Base-by-base conservation (phyloP, 2,329 filamentous ascomycete genomes). In the Orbilia blumenaviensis region DNA sequence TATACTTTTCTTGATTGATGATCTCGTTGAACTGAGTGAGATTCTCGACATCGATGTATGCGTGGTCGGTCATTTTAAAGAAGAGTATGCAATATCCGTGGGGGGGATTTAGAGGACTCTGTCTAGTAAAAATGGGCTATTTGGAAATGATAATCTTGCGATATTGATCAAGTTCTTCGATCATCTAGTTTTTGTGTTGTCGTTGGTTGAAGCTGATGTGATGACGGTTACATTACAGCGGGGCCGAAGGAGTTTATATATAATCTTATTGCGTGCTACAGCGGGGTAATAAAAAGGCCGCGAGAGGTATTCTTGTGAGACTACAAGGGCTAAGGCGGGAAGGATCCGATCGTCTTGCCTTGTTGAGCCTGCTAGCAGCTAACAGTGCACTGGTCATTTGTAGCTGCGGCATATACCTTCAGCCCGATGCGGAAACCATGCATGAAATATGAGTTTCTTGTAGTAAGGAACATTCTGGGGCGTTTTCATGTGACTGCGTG, bases 21-120 rank as follows among this genome's bases (percentile, higher is more conserved):
- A 89, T 86, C 38, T 82, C 79, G 76, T 86, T 81, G 79, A 88
- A 87, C 78, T 88, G 83, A 60, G 83, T 80, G 41, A 66, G 38
- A 23, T 66, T 56, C 9, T 27, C 14, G 34, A 66, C 50, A 2
- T 66, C 48, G 46, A n/a, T n/a, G n/a, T n/a, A n/a, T n/a, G n/a
- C n/a, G n/a, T n/a, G n/a, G n/a, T 10, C 50, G 42, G 54, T 12
- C 48, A 54, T 66, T 36, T 34, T 50, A 12, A 25, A 14, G 21
- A 18, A 36, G n/a, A 9, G 9, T 29, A 14, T 29, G 14, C n/a
- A n/a, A n/a, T n/a, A n/a, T n/a, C n/a, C n/a, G n/a, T n/a, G 3
- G 10, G 12, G 25, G 5, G 9, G 10, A 23, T 46, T 2, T 46
- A 25, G 12, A 23, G 42, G 10, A 32, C 5, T 32, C n/a, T 21